A percentile compares a stretch with the other conserved stretches of the same genome.
phyloP scores from a whole-genome alignment of 345 rosid species.

The Lepidium africanum region DNA sequence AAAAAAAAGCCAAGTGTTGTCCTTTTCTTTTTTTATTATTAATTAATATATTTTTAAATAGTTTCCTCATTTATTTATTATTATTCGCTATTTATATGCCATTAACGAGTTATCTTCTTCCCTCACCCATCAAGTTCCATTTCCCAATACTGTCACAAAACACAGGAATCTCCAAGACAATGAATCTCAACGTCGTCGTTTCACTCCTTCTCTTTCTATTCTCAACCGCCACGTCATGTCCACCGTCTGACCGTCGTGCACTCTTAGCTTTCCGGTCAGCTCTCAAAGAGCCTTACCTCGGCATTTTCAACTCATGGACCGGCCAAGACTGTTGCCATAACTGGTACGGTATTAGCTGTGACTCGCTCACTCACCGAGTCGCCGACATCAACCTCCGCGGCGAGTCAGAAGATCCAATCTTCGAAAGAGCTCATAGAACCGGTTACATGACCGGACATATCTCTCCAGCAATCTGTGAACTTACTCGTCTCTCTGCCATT shows the following conservation, averaged over 20 bases:
- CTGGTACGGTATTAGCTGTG: slow-evolving; percentile 92
- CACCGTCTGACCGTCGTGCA: slow-evolving; percentile 65
- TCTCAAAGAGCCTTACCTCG: slow-evolving; percentile 61
- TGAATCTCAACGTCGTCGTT: slow-evolving; percentile 18
- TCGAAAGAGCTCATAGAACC: slow-evolving; percentile 46
- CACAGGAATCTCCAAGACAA: neutral
- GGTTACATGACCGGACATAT: slow-evolving; percentile 80
- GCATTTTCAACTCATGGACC: slow-evolving; percentile 77
- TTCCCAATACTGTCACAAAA: slow-evolving; percentile 20
- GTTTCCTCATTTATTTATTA: neutral
- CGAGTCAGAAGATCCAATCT: slow-evolving; percentile 82
- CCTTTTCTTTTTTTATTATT: neutral
- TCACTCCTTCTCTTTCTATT: slow-evolving; percentile 26
- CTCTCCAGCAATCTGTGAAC: slow-evolving; percentile 53
- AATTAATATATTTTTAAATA: neutral
- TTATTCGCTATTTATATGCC: slow-evolving; percentile 12
- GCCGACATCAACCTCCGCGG: slow-evolving; percentile 92
- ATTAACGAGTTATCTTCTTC: slow-evolving; percentile 12
- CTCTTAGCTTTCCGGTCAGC: slow-evolving; percentile 53
- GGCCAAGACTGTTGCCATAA: slow-evolving; percentile 78
- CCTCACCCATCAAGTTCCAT: slow-evolving; percentile 11
- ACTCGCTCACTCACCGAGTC: slow-evolving; percentile 49
- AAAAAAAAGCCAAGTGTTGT: slow-evolving; percentile 7
- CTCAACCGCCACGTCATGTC: slow-evolving; percentile 48
- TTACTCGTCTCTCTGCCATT: slow-evolving; percentile 54